Evolutionary conservation across 225 moss, liverwort and hornwort genomes (phyloP), one percentile per base, ranked within the genome.

Genomic region (Bryoerythrophyllum caledonicum): DNA sequence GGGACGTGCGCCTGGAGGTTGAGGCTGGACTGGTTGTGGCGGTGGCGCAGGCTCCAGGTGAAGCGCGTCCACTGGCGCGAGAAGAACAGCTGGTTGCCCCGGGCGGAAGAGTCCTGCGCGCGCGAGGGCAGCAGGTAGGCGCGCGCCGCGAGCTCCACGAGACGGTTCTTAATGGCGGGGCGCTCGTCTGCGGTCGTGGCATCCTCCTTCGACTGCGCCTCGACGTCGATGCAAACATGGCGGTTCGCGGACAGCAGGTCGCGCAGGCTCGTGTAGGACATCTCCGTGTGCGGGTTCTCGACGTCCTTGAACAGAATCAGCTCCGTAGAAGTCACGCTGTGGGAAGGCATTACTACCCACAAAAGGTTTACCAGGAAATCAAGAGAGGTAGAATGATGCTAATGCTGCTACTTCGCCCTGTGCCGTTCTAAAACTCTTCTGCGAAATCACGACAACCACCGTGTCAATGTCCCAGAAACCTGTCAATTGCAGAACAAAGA

Each of bases 111-210:
- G 55, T 54, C 55, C 72, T 76, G 79, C 20, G 30, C 67, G 7
- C 66, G 75, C 15, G 83, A 75, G 19, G 83, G 83, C 8, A 79
- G 79, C 46, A 83, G 83, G 56, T 83, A 83, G 0, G 83, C 83
- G 26, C 79, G 79, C 37, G 79, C 79, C 7, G 76, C 83, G 59
- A 79, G 83, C 62, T 83, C 83, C 66, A 83, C 83, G 20, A 83
- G 75, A 28, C 79, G 67, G 15, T 83, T 83, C 62, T 79, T 83
- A 37, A 83, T 83, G 19, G 67, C 70, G 23, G 82, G 82, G 53
- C 82, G 78, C 51, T 74, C 70, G 12, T 82, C 82, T 41, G 78
- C 76, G 24, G 59, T 78, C 52, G 78, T 67, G 23, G 48, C 65
- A 11, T 55, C 54, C 11, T 40, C 70, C 49, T 76, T 55, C 27